phyloP scores from a whole-genome alignment of 2,329 filamentous ascomycete species.

The Xylaria arbuscula region DNA sequence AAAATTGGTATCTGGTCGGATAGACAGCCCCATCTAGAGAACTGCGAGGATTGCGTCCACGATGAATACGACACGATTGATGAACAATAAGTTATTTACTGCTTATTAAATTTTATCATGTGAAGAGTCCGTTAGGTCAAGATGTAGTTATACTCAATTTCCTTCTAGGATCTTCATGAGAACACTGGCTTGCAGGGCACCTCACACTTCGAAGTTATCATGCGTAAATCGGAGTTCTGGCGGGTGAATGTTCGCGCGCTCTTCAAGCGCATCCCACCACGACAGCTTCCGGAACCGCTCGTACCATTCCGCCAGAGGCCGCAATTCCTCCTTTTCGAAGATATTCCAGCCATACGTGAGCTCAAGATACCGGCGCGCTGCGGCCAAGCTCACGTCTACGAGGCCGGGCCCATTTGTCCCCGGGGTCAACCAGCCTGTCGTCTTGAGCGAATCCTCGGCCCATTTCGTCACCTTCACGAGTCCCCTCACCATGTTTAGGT shows the following conservation, averaged over 20 bases:
- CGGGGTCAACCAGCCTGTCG: slow-evolving; percentile 42
- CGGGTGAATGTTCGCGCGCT: slow-evolving; percentile 30
- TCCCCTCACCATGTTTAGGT: slow-evolving; percentile 24
- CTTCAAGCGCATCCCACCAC: slow-evolving; percentile 43
- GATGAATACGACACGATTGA: background rate
- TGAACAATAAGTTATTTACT: background rate
- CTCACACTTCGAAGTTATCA: slow-evolving; percentile 17
- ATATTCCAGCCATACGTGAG: slow-evolving; percentile 37
- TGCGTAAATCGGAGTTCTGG: slow-evolving; percentile 28
- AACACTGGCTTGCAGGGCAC: background rate
- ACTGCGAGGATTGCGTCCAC: background rate
- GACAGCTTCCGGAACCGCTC: slow-evolving; percentile 32
- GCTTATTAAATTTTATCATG: background rate
- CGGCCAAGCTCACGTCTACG: slow-evolving; percentile 38
- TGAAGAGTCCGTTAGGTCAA: background rate
- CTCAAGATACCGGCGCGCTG: slow-evolving; percentile 35
- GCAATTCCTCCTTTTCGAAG: slow-evolving; percentile 34
- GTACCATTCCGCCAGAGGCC: slow-evolving; percentile 37
- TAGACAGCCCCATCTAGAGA: no score
- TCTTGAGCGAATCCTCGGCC: slow-evolving; percentile 26
- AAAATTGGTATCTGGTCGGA: background rate
- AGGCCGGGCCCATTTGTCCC: slow-evolving; percentile 38
- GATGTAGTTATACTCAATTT: background rate
- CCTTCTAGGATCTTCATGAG: background rate
- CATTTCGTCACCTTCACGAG: slow-evolving; percentile 36